Percentiles rank a stretch among this genome's conserved stretches.
Evolutionary conservation across 257 asterid genomes (phyloP).

Genomic region (Scutellaria baicalensis): DNA sequence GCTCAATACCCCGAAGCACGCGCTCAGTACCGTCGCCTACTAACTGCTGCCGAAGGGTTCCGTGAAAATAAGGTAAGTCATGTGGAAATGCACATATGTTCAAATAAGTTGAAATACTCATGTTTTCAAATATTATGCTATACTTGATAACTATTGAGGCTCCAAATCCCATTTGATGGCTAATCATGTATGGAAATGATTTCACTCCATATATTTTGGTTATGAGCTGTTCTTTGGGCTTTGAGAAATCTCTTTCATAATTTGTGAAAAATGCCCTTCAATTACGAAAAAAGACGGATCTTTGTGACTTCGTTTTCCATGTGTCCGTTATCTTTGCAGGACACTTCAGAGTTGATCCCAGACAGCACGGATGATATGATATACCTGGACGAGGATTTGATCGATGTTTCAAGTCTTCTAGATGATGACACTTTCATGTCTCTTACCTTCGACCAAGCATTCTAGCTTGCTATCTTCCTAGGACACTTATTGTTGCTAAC

Average conservation of each 20-base stretch:
- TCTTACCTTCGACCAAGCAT: slow-evolving; percentile 50
- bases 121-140: not conserved
- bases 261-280: no score
- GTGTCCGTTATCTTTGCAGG: slow-evolving; percentile 27
- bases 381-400: slow-evolving; percentile 55
- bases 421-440: slow-evolving; percentile 89
- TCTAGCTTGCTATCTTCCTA: not conserved
- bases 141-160: no score
- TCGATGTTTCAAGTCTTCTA: slow-evolving; percentile 54
- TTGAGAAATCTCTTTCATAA: not conserved
- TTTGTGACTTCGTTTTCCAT: not conserved
- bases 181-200: no score
- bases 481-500: slow-evolving; percentile 5
- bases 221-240: not conserved
- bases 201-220: no score
- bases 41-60: slow-evolving; percentile 71
- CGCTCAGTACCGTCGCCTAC: slow-evolving; percentile 86
- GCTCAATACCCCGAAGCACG: slow-evolving; percentile 82
- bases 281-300: not conserved
- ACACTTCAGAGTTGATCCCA: slow-evolving; percentile 29
- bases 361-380: slow-evolving; percentile 32
- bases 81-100: not conserved
- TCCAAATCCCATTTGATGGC: no score
- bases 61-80: slow-evolving; percentile 68
- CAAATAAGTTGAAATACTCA: not conserved